phyloP scores from a whole-genome alignment of 1,284 basidiomycete genomes.

The Irpex lacteus region DNA sequence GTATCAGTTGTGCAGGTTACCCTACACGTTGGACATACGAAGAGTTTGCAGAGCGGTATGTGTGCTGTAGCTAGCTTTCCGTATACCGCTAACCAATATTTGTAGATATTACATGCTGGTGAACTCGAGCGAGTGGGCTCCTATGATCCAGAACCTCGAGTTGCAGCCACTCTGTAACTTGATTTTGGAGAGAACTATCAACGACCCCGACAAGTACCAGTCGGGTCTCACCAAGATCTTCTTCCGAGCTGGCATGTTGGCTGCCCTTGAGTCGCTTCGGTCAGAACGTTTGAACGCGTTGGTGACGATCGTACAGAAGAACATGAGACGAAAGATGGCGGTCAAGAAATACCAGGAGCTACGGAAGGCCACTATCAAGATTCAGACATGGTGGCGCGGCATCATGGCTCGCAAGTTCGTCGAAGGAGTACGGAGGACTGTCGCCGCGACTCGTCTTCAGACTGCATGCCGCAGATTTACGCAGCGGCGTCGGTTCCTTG shows the following conservation, averaged over 20 bases:
- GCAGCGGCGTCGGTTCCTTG: constrained; percentile 71
- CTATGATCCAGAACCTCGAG: constrained; percentile 78
- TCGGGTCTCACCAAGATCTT: constrained; percentile 98
- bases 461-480: constrained; percentile 69
- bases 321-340: constrained; percentile 85
- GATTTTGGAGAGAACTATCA: constrained; percentile 85
- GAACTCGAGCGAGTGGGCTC: constrained; percentile 81
- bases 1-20: constrained; percentile 98
- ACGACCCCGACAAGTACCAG: constrained; percentile 96
- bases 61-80: neutral
- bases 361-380: constrained; percentile 73
- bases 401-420: constrained; percentile 76
- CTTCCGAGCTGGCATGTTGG: constrained; percentile 98
- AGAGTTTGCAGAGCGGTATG: constrained; percentile 95
- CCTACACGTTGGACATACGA: constrained; percentile 99
- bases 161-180: constrained; percentile 81
- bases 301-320: constrained; percentile 97
- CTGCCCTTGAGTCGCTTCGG: constrained; percentile 91
- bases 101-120: constrained; percentile 95
- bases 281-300: constrained; percentile 86
- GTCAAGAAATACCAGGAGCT: constrained; percentile 79
- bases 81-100: neutral
- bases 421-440: constrained; percentile 68
- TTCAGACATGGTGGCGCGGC: constrained; percentile 95
- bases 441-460: constrained; percentile 80